These are phyloP conservation scores for Lunasporangiospora selenospora DNA, from an alignment of 192 early-diverging fungal genomes.

Conservation along the genomic window DNA sequence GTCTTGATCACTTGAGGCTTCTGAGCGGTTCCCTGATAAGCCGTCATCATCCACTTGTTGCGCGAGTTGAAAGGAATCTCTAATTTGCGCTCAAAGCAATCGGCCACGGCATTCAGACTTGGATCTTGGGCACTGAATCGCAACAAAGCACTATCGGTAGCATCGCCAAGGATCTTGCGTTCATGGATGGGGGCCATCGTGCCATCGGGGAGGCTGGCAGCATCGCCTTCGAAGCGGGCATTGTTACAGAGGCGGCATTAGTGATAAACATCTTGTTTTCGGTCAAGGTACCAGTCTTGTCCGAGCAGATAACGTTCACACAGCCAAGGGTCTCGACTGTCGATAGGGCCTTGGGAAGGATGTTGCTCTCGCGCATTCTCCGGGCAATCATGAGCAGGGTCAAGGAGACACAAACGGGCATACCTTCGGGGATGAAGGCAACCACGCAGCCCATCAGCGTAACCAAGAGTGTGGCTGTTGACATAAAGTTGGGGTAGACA, in stretches of 20 bases:
- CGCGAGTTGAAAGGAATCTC: conserved; percentile 79
- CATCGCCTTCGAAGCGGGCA: conserved; percentile 66
- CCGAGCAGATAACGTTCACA: conserved; percentile 74
- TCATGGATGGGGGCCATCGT: too few relatives aligned
- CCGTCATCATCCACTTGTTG: conserved; percentile 73
- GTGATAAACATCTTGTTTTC: conserved; percentile 73
- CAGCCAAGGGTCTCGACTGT: conserved; percentile 89
- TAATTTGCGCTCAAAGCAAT: conserved; percentile 42
- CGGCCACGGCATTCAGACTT: not conserved
- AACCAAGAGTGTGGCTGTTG: conserved; percentile 45
- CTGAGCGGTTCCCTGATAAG: conserved; percentile 26
- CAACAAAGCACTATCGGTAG: conserved; percentile 86
- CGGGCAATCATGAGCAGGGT: conserved; percentile 78
- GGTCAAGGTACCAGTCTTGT: conserved; percentile 94
- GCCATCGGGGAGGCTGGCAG: conserved; percentile 47
- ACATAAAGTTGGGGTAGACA: conserved; percentile 61
- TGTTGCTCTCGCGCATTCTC: conserved; percentile 69
- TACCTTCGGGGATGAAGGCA: conserved; percentile 77
- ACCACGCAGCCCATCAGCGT: conserved; percentile 69
- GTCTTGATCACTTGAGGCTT: conserved; percentile 44
- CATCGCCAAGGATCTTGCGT: conserved; percentile 76
- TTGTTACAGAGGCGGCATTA: conserved; percentile 66
- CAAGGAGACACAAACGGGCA: conserved; percentile 80
- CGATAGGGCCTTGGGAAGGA: conserved; percentile 80
- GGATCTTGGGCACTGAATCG: conserved; percentile 61